These are phyloP conservation scores for Pilatotrama ljubarskyi DNA, from an alignment of 768 basidiomycete species.

Conservation along the genomic window DNA sequence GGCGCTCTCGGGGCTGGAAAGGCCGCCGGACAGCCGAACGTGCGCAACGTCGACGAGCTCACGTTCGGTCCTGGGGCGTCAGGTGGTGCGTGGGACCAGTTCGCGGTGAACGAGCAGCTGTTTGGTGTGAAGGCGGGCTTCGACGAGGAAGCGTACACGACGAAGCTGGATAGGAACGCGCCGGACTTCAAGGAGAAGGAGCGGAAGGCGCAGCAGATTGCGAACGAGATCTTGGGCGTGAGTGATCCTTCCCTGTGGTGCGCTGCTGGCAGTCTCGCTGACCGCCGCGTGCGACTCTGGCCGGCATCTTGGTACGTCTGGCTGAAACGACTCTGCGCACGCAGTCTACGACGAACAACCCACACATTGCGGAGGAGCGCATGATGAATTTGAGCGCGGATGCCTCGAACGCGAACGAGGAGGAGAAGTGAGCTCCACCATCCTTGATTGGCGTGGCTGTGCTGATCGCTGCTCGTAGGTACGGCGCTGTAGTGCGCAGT, in stretches of 20 bases:
- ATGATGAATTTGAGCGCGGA: slow-evolving; percentile 54
- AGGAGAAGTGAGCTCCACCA: slow-evolving; percentile 76
- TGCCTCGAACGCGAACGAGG: slow-evolving; percentile 82
- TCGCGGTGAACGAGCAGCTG: slow-evolving; percentile 86
- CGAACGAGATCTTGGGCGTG: slow-evolving; percentile 89
- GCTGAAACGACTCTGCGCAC: background rate
- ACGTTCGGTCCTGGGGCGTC: slow-evolving; percentile 63
- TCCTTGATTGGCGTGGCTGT: slow-evolving; percentile 26
- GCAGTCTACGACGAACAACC: slow-evolving; percentile 67
- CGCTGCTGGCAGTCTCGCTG: background rate
- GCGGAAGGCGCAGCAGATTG: slow-evolving; percentile 82
- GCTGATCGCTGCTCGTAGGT: slow-evolving; percentile 52
- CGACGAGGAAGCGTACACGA: slow-evolving; percentile 94
- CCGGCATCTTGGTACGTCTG: background rate
- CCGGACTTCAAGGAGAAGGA: slow-evolving; percentile 90
- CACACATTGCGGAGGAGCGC: slow-evolving; percentile 91
- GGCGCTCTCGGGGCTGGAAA: slow-evolving; percentile 29
- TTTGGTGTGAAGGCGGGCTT: slow-evolving; percentile 92
- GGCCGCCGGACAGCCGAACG: slow-evolving; percentile 22
- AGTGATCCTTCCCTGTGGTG: slow-evolving; percentile 30
- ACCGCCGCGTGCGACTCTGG: background rate
- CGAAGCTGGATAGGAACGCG: slow-evolving; percentile 81
- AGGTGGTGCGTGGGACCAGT: slow-evolving; percentile 82
- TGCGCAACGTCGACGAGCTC: slow-evolving; percentile 54
- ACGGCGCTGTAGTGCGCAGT: slow-evolving; percentile 87